Evolutionary conservation across 208 protist genomes (phyloP).

Genomic region (Trypanosoma cruzi): DNA sequence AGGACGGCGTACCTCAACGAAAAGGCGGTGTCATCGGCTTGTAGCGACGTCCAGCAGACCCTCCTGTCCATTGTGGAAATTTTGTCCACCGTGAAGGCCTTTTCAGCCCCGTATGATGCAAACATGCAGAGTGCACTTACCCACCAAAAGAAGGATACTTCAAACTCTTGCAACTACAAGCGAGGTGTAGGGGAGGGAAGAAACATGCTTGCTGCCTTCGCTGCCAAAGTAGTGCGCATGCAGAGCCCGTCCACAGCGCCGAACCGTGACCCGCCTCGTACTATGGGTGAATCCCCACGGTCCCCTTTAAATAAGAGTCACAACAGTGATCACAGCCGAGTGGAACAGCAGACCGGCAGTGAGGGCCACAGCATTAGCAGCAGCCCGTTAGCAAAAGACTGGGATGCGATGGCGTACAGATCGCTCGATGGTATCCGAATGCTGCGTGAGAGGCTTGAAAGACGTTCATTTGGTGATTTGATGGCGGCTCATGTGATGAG

Average conservation of each 20-base stretch:
- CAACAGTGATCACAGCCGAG: background rate
- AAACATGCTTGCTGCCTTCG: background rate
- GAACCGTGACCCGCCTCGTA: background rate
- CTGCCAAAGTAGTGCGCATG: background rate
- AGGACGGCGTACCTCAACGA: slow-evolving; percentile 27
- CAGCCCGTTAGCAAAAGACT: background rate
- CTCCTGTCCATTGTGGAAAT: slow-evolving; percentile 14
- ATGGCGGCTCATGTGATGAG: slow-evolving; percentile 29
- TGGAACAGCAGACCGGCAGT: background rate
- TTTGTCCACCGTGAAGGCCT: slow-evolving; percentile 8
- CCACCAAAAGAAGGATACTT: background rate
- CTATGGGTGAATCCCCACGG: background rate
- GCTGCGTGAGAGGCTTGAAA: slow-evolving; percentile 53
- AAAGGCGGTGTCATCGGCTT: slow-evolving; percentile 6
- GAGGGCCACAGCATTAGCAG: background rate
- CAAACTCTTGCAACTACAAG: background rate
- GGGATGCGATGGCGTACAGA: background rate
- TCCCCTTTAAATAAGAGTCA: background rate
- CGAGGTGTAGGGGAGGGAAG: background rate
- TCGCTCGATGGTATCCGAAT: slow-evolving; percentile 8
- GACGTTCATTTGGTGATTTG: slow-evolving; percentile 31
- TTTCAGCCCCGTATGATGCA: background rate
- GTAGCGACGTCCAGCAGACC: slow-evolving; percentile 25
- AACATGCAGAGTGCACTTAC: background rate
- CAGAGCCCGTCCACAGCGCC: background rate